Conservation (phyloP, 257 asterid species). For the Agastache rugosa region DNA sequence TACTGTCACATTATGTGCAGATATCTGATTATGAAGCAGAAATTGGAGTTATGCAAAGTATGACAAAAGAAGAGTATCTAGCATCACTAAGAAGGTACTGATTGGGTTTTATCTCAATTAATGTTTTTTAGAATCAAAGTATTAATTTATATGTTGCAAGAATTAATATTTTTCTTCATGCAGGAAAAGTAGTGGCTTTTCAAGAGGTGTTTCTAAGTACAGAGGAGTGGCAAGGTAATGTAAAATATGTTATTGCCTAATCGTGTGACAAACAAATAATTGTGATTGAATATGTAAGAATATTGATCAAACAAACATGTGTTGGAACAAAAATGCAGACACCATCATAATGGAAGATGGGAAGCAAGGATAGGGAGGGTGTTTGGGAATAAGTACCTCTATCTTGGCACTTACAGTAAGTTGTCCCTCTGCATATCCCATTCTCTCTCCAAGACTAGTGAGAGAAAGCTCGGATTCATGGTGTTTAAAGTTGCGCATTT, state of each 20-base stretch:
- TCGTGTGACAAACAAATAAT: neutral
- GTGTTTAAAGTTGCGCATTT: neutral
- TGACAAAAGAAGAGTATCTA: slow-evolving; percentile 63
- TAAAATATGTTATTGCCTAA: neutral
- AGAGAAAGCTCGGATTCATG: neutral
- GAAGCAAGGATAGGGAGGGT: slow-evolving; percentile 75
- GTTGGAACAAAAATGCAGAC: slow-evolving; percentile 46
- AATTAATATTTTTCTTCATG: slow-evolving; percentile 4
- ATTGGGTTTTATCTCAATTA: neutral
- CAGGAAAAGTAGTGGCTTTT: slow-evolving; percentile 83
- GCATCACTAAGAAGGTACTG: slow-evolving; percentile 59
- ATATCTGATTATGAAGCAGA: slow-evolving; percentile 54
- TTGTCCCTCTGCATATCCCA: slow-evolving; percentile 4
- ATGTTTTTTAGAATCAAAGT: neutral
- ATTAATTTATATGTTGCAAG: neutral
- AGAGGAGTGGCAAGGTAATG: slow-evolving; percentile 90
- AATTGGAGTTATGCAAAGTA: slow-evolving; percentile 51
- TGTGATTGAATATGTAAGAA: slow-evolving; percentile 3
- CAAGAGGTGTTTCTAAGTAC: slow-evolving; percentile 86
- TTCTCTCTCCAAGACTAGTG: neutral
- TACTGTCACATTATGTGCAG: slow-evolving; percentile 34
- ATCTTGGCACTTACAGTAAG: slow-evolving; percentile 72
- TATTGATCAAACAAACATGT: slow-evolving; percentile 1
- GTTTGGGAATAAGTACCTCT: slow-evolving; percentile 68
- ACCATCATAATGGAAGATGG: slow-evolving; percentile 77